Base-by-base conservation (phyloP, 1,139 yeast species). In the Citeromyces siamensis region DNA sequence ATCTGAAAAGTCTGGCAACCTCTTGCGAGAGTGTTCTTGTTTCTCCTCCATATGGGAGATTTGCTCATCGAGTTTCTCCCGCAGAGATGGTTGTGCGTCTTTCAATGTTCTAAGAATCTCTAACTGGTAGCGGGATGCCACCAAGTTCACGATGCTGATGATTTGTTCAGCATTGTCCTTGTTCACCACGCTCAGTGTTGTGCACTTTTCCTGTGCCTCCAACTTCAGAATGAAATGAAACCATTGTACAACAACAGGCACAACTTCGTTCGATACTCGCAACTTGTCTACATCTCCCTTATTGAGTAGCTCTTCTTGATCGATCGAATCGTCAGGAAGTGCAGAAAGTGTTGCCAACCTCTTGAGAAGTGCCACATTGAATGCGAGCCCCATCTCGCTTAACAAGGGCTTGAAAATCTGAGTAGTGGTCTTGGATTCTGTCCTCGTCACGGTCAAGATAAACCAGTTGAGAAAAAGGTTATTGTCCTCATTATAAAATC, bases 401-500 rank as follows among this genome's bases (percentile, higher is more conserved):
- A 26, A 26, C 5, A 26, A 17, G 6, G 31, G 31, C 8, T 17
- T 26, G 17, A 26, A 14, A 26, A 26, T 9, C 31, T 6, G 17
- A 14, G 16, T 17, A 6, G 16, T 17, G 17, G 12, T 26, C 8
- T 26, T 17, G 12, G 31, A 10, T 9, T 26, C 31, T 5, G 17
- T 17, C 16, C 16, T 26, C 5, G 31, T 17, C 9, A 6, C 12
- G 6, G 12, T 26, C 6, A 26, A 26, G 3, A 26, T 26, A n/a
- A 26, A 26, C 31, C 31, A 26, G 6, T 45, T 35, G 1, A 46
- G 33, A 12, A 53, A 37, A 4, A 38, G 9, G 1, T 41, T 40
- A 4, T 36, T 32, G 28, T 37, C 35, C 9, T 21, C 19, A 12
- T 20, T 18, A 19, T 36, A 35, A 5, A 34, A 27, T 21, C 42